Evolutionary conservation across 1,284 basidiomycete genomes (phyloP), one percentile per base, ranked within the genome.

Genomic region (Tilletia horrida): DNA sequence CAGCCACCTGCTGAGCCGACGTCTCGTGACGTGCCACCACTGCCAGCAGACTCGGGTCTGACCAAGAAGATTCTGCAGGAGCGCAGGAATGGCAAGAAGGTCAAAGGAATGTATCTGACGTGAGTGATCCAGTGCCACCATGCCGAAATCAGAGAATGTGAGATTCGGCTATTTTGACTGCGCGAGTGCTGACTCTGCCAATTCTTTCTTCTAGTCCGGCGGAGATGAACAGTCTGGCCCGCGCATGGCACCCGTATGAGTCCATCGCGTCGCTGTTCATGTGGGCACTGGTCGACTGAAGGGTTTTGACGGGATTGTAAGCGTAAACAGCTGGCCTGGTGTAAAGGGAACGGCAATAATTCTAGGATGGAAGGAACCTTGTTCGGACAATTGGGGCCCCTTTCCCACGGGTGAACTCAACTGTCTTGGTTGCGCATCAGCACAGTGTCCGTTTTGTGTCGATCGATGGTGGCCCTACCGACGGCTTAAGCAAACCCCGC

Each of bases 201-300:
- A n/a, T 11, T 48, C 42, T 18, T 3, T 48, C 31, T 44, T 55
- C 13, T 61, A 78, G 73, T 40, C 73, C 73, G 1, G 67, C 73
- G 25, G 79, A 81, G 66, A 81, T 81, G 79, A 67, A 71, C 62
- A 69, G 69, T 23, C 73, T 81, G 1, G 74, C 78, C 0, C 67
- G 66, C 29, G 59, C 65, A 0, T 81, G 79, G 79, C 70, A 66
- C 9, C 79, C 79, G 1, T 81, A 74, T 55, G 75, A 78, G 21
- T 73, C 72, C 6, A 72, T 81, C 3, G 79, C 77, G 1, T 69
- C 71, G 62, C 73, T 78, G 68, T 74, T 78, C 63, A 71, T 81
- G 71, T 81, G 78, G 77, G 67, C 73, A 9, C 66, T 76, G 21
- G 71, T 76, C 7, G 75, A 77, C 55, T 67, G 55, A 59, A 48